Evolutionary conservation across 129 eudicot genomes (phyloP).

Genomic region (Rutidosis leptorrhynchoides): DNA sequence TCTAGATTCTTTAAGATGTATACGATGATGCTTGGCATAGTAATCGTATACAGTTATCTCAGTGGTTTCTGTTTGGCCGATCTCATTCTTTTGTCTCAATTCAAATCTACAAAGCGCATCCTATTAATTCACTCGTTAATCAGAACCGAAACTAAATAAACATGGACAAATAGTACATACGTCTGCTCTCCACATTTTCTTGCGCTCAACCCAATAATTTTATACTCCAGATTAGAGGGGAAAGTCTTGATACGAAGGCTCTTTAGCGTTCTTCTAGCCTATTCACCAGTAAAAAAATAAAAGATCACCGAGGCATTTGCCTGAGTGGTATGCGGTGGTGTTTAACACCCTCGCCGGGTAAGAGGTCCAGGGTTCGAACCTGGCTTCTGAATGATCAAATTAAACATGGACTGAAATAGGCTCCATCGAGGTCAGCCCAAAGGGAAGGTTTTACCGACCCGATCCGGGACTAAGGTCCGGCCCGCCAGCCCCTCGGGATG

Average conservation of each 20-base stretch:
- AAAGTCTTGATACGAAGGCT: constrained; percentile 60
- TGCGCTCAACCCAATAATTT: constrained; percentile 80
- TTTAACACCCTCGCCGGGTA: no score
- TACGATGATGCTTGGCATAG: constrained; percentile 48
- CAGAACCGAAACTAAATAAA: not conserved
- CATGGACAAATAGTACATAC: constrained; percentile 31
- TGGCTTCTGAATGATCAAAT: no score
- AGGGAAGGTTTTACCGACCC: no score
- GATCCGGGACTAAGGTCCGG: no score
- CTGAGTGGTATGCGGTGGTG: no score
- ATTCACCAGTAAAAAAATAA: constrained; percentile 12
- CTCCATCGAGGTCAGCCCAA: no score
- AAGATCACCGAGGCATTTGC: no score
- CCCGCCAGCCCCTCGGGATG: no score
- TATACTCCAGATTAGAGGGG: constrained; percentile 57
- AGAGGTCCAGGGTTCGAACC: no score
- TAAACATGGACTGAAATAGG: no score
- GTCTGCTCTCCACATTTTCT: constrained; percentile 57
- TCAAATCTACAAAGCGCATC: constrained; percentile 46
- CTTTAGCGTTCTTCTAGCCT: constrained; percentile 76
- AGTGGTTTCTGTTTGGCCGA: constrained; percentile 20
- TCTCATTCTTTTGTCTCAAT: constrained; percentile 43
- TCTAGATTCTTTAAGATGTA: constrained; percentile 44
- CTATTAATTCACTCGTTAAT: not conserved
- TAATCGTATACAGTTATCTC: constrained; percentile 70